A percentile compares a stretch with the other conserved stretches of the same genome.
These are phyloP conservation scores for Pythium aphanidermatum DNA, from an alignment of 352 stramenopile genomes.

Conservation along the genomic window DNA sequence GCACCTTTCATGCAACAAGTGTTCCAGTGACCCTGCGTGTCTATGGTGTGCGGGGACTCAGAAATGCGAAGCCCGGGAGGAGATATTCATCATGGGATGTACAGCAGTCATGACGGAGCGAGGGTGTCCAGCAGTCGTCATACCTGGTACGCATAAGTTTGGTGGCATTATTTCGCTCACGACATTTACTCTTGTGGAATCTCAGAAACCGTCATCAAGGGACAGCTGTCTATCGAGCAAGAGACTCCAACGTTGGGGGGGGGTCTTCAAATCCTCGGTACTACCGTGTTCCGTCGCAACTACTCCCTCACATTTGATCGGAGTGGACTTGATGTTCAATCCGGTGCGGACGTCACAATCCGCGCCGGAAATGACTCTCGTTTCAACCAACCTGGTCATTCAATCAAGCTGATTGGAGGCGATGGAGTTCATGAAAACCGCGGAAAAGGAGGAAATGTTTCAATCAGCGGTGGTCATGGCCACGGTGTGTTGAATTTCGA, in stretches of 20 bases:
- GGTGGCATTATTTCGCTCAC: neutral
- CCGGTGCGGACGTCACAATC: constrained; percentile 46
- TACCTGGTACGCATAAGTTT: constrained; percentile 57
- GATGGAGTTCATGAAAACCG: constrained; percentile 71
- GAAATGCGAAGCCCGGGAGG: constrained; percentile 80
- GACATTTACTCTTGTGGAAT: neutral
- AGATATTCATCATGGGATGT: constrained; percentile 78
- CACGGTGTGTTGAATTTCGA: constrained; percentile 64
- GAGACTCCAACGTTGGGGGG: constrained; percentile 34
- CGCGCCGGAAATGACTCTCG: constrained; percentile 53
- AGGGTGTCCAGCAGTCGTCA: constrained; percentile 75
- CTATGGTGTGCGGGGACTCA: constrained; percentile 88
- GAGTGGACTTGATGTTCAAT: constrained; percentile 29
- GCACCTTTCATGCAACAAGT: constrained; percentile 53
- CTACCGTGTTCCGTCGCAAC: constrained; percentile 22
- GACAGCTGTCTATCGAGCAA: constrained; percentile 49
- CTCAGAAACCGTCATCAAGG: constrained; percentile 47
- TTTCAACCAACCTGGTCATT: constrained; percentile 61
- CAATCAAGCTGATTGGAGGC: constrained; percentile 50
- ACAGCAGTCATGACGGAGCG: constrained; percentile 74
- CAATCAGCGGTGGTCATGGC: constrained; percentile 62
- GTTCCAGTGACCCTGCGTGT: constrained; percentile 57
- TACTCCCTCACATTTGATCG: constrained; percentile 45
- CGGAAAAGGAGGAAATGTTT: constrained; percentile 69
- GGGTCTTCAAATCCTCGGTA: constrained; percentile 28